Conservation (phyloP, 768 basidiomycete genomes). For the Brasilioporus rufonigricans region DNA sequence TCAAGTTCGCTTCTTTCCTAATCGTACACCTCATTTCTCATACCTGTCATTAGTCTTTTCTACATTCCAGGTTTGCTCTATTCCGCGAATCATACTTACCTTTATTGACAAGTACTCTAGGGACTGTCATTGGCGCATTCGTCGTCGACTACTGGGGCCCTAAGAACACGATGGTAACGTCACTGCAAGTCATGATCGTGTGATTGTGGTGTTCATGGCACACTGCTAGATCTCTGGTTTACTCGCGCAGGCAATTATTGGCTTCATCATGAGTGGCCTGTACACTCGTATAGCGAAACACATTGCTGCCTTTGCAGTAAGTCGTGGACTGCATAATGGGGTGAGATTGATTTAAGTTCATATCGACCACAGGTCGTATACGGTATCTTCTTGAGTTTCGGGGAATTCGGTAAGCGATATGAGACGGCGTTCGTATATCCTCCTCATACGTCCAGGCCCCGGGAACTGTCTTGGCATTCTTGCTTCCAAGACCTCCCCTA, state of each 20-base stretch:
- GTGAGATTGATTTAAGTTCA: background rate
- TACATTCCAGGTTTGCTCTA: conserved; percentile 54
- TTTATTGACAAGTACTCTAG: conserved; percentile 23
- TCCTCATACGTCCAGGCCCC: conserved; percentile 46
- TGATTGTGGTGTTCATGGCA: background rate
- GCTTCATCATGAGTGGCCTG: conserved; percentile 88
- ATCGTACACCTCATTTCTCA: conserved; percentile 3
- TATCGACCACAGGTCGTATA: conserved; percentile 61
- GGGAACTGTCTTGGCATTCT: conserved; percentile 86
- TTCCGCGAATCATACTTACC: background rate
- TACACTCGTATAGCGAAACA: conserved; percentile 62
- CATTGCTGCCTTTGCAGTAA: conserved; percentile 72
- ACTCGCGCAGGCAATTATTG: conserved; percentile 64
- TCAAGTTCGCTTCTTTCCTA: conserved; percentile 53
- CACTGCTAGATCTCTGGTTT: conserved; percentile 60
- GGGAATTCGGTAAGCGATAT: conserved; percentile 64
- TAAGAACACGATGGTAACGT: conserved; percentile 66
- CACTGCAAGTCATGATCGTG: background rate
- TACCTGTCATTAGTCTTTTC: conserved; percentile 42
- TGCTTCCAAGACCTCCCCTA: conserved; percentile 83
- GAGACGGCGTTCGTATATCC: background rate
- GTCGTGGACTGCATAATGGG: conserved; percentile 16
- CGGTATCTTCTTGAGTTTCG: conserved; percentile 87
- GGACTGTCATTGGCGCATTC: conserved; percentile 71
- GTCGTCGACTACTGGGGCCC: conserved; percentile 74